Evolutionary conservation across 805 yeast genomes (phyloP).

Genomic region (Monosporozyma aerobia): DNA sequence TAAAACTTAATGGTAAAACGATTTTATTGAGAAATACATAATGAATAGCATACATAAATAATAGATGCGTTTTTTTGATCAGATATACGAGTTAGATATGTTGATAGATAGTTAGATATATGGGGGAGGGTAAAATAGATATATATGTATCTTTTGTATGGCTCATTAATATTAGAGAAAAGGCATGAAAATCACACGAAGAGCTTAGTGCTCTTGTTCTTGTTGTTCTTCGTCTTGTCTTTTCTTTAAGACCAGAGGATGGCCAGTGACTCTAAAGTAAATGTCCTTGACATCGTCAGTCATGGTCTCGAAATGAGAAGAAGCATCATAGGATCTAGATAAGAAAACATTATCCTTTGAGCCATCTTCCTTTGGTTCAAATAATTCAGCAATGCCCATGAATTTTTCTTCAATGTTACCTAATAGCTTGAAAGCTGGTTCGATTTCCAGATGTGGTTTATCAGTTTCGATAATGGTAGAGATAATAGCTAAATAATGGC

Average conservation of each 20-base stretch:
- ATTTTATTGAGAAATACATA: no score
- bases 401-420: constrained; percentile 74
- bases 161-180: background rate
- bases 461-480: constrained; percentile 93
- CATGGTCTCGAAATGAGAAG: constrained; percentile 91
- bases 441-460: constrained; percentile 83
- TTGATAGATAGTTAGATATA: background rate
- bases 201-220: background rate
- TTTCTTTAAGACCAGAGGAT: constrained; percentile 78
- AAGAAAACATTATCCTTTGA: constrained; percentile 66
- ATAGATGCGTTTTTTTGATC: background rate
- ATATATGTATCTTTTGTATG: background rate
- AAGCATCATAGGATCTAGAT: constrained; percentile 85
- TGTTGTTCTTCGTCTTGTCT: constrained; percentile 34
- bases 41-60: no score
- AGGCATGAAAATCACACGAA: background rate
- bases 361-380: constrained; percentile 83
- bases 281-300: constrained; percentile 96
- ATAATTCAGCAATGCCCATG: constrained; percentile 88
- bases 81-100: background rate
- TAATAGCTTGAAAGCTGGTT: constrained; percentile 85
- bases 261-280: constrained; percentile 84
- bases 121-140: background rate
- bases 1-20: no score
- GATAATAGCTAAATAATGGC: constrained; percentile 84